A percentile compares a stretch with the other conserved stretches of the same genome.
Conservation (phyloP, 345 rosid species). For the Lagerstroemia speciosa region DNA sequence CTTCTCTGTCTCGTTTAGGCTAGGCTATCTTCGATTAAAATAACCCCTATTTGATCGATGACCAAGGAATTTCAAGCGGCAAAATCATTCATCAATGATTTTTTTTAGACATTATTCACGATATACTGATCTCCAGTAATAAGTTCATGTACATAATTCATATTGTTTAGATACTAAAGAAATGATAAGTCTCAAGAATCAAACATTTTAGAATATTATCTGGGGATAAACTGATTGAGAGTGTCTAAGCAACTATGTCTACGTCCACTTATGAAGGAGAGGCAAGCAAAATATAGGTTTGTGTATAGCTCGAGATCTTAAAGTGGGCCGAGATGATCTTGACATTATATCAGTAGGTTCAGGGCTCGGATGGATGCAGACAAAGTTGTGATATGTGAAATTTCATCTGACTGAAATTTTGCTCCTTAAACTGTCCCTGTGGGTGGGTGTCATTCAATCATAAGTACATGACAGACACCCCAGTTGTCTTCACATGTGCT, state of each 20-base stretch:
- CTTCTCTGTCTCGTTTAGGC: constrained; percentile 21
- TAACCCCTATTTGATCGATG: not conserved
- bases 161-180: not conserved
- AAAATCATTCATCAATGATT: not conserved
- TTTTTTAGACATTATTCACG: not conserved
- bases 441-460: not conserved
- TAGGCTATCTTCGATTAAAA: constrained; percentile 13
- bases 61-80: not conserved
- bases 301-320: not conserved
- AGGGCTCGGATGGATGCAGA: not conserved
- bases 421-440: not conserved
- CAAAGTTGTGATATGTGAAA: not conserved
- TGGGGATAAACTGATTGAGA: not conserved
- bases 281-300: not conserved
- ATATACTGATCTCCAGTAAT: not conserved
- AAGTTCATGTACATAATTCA: not conserved
- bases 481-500: constrained; percentile 1
- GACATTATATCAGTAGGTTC: not conserved
- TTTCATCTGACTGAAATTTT: constrained; percentile 3
- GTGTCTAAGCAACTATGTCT: no score
- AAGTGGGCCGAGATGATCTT: not conserved
- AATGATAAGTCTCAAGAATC: not conserved
- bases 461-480: not conserved
- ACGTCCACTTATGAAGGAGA: not conserved
- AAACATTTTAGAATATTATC: not conserved